Conservation (phyloP, 768 basidiomycete genomes). For the Sarcomyxa edulis region DNA sequence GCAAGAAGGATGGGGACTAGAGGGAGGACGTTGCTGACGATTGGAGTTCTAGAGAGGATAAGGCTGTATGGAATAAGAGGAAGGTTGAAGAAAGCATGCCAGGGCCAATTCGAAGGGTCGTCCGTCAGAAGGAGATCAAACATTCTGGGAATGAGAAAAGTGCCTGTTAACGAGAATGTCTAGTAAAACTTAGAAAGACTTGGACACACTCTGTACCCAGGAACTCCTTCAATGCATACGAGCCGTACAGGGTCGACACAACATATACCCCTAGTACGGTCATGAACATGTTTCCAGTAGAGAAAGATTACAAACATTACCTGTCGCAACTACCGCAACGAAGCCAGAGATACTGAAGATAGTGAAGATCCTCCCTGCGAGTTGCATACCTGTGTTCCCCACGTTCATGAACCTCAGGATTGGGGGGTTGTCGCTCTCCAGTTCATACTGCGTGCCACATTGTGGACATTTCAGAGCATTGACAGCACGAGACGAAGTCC, state of each 20-base stretch:
- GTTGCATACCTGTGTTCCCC: slow-evolving; percentile 45
- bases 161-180: neutral
- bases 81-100: slow-evolving; percentile 71
- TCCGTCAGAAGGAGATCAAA: slow-evolving; percentile 60
- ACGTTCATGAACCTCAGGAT: slow-evolving; percentile 44
- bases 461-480: slow-evolving; percentile 81
- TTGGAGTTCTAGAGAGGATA: slow-evolving; percentile 52
- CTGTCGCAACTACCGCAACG: slow-evolving; percentile 52
- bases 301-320: slow-evolving; percentile 31
- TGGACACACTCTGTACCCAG: slow-evolving; percentile 58
- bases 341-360: slow-evolving; percentile 44
- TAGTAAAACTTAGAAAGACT: neutral
- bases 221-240: slow-evolving; percentile 64
- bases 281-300: neutral
- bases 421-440: slow-evolving; percentile 59
- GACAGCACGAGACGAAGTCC: slow-evolving; percentile 42
- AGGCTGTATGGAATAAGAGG: slow-evolving; percentile 67
- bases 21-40: slow-evolving; percentile 25
- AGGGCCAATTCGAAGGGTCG: slow-evolving; percentile 70
- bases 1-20: slow-evolving; percentile 41
- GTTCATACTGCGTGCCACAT: slow-evolving; percentile 60
- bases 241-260: slow-evolving; percentile 63
- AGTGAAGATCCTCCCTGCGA: slow-evolving; percentile 47
- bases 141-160: slow-evolving; percentile 39
- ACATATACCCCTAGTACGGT: slow-evolving; percentile 31